phyloP scores from a whole-genome alignment of 73 alveolate genomes.

The Effrenium voratum region DNA sequence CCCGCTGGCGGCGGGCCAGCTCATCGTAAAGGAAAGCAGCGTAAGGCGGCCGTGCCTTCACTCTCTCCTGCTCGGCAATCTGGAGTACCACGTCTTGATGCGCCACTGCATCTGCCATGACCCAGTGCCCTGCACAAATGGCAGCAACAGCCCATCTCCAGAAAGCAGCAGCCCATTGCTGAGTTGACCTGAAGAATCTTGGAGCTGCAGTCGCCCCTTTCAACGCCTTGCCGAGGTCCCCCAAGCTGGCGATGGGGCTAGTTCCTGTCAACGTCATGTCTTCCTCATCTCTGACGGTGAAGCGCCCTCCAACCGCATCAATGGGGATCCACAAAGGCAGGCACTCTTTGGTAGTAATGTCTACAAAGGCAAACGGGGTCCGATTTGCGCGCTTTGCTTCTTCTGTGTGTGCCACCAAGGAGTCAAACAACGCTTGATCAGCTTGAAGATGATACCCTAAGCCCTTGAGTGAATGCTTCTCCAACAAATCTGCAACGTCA shows the following conservation, averaged over 20 bases:
- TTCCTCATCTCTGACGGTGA: background rate
- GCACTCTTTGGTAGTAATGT: background rate
- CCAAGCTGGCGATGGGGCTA: background rate
- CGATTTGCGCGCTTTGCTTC: background rate
- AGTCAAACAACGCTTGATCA: background rate
- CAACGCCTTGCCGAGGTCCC: background rate
- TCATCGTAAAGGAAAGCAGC: background rate
- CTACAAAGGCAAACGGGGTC: background rate
- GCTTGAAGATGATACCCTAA: background rate
- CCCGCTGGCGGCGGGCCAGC: background rate
- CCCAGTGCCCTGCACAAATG: background rate
- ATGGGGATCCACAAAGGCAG: slow-evolving; percentile 25
- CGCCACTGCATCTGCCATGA: background rate
- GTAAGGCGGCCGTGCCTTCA: background rate
- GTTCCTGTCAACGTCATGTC: background rate
- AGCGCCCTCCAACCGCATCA: background rate
- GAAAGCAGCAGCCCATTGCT: slow-evolving; percentile 8
- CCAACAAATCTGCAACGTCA: background rate
- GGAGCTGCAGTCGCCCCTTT: background rate
- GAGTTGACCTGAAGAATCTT: background rate
- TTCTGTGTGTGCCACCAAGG: background rate
- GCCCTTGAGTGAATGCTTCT: background rate
- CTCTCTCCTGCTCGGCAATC: background rate
- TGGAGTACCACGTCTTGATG: background rate
- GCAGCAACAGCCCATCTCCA: background rate